Conservation (phyloP, 768 basidiomycete genomes). For the Hygrophoropsis aurantiaca region DNA sequence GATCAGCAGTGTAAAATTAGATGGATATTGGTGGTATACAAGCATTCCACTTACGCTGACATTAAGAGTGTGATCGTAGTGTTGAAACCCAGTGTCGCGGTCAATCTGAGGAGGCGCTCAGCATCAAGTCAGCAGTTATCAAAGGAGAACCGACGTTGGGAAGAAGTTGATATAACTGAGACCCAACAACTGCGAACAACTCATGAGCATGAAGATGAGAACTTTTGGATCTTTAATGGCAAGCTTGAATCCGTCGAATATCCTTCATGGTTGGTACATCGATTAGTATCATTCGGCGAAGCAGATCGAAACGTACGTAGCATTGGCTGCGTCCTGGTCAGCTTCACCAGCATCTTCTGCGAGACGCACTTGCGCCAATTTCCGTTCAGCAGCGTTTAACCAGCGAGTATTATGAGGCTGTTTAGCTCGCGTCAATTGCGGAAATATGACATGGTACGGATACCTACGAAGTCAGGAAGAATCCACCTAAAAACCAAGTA, state of each 20-base stretch:
- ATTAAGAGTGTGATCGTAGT: conserved; percentile 61
- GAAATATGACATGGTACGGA: neutral
- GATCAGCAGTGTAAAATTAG: neutral
- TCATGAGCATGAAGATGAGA: conserved; percentile 52
- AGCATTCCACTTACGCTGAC: conserved; percentile 45
- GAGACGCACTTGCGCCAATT: conserved; percentile 65
- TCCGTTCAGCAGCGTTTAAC: conserved; percentile 50
- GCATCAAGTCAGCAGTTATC: neutral
- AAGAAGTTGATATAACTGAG: conserved; percentile 64
- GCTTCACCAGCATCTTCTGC: conserved; percentile 71
- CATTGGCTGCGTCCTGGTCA: conserved; percentile 43
- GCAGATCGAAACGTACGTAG: conserved; percentile 16
- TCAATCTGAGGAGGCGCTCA: conserved; percentile 36
- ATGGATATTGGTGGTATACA: neutral
- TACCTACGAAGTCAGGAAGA: conserved; percentile 57
- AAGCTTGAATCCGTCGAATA: conserved; percentile 50
- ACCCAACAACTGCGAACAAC: conserved; percentile 49
- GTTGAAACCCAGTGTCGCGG: conserved; percentile 58
- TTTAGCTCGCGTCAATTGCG: neutral
- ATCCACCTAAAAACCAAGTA: conserved; percentile 43
- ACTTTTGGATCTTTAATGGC: conserved; percentile 59
- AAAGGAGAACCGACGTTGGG: conserved; percentile 38
- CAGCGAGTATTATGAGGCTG: conserved; percentile 65
- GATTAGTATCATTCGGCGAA: too few species aligned
- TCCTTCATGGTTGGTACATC: conserved; percentile 39